phyloP scores from a whole-genome alignment of 2,329 filamentous ascomycete species.

The Cladosporium austrohemisphaericum region DNA sequence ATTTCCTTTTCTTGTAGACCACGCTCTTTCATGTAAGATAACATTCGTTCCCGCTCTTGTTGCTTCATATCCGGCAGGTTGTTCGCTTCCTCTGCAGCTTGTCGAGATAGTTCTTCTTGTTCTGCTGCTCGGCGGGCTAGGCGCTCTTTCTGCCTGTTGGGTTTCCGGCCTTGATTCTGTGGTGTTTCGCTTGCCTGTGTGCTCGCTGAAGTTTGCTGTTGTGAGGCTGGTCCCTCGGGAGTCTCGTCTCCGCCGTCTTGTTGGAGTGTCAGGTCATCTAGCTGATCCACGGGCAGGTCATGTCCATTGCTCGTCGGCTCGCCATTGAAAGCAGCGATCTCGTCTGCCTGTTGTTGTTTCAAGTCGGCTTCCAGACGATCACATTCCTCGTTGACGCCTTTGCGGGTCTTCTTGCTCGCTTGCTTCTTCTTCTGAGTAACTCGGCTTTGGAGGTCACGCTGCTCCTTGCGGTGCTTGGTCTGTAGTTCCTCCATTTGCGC shows the following conservation, averaged over 20 bases:
- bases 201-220: not conserved
- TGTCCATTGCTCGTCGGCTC: constrained; percentile 14
- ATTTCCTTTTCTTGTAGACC: constrained; percentile 73
- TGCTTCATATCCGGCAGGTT: constrained; percentile 69
- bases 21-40: constrained; percentile 59
- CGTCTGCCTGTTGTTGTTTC: constrained; percentile 51
- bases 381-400: constrained; percentile 59
- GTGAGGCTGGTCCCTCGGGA: not conserved
- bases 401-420: constrained; percentile 75
- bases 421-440: constrained; percentile 96
- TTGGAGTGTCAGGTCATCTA: constrained; percentile 9
- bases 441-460: constrained; percentile 76
- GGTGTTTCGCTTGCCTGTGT: not conserved
- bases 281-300: not conserved
- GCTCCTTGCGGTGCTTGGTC: constrained; percentile 79
- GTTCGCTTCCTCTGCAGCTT: constrained; percentile 72
- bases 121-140: constrained; percentile 86
- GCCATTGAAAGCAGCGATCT: constrained; percentile 47
- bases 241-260: not conserved
- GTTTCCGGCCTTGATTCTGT: constrained; percentile 50
- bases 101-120: constrained; percentile 63
- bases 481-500: constrained; percentile 67
- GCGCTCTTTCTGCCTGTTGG: constrained; percentile 86
- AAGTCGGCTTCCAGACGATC: constrained; percentile 55
- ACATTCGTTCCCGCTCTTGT: constrained; percentile 68